Conservation (phyloP, 495 filamentous ascomycete species). For the Aspergillus bertholletiae region DNA sequence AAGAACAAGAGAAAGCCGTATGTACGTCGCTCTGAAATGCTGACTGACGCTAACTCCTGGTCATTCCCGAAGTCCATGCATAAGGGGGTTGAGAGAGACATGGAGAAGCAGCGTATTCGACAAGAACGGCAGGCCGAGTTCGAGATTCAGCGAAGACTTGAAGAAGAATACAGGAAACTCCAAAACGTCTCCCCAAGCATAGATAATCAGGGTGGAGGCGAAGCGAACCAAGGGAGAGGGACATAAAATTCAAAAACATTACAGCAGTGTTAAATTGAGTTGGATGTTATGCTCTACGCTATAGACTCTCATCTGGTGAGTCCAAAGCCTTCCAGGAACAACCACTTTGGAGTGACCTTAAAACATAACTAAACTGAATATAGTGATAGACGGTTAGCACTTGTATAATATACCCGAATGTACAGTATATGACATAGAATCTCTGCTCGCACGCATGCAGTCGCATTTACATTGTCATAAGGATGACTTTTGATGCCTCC, state of each 20-base stretch:
- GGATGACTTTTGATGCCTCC: not conserved
- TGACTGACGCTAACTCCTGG: conserved; percentile 6
- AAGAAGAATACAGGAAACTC: conserved; percentile 86
- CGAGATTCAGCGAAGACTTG: conserved; percentile 79
- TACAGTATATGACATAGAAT: conserved; percentile 5
- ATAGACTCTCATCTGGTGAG: not conserved
- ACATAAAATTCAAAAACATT: not conserved
- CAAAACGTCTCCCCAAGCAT: conserved; percentile 57
- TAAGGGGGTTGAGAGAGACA: conserved; percentile 85
- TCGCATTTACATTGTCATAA: not conserved
- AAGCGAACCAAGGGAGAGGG: conserved; percentile 20
- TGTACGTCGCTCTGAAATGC: conserved; percentile 16
- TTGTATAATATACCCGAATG: conserved; percentile 19
- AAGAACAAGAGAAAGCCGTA: conserved; percentile 84
- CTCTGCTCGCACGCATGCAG: not conserved
- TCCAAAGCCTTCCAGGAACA: not conserved
- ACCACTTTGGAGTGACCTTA: not conserved
- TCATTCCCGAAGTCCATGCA: conserved; percentile 64
- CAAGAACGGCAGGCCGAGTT: conserved; percentile 88
- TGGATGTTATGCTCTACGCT: not conserved
- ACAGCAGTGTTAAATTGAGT: not conserved
- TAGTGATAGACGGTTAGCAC: not conserved
- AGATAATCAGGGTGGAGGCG: conserved; percentile 17
- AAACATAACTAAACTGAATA: not conserved
- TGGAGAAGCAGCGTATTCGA: conserved; percentile 90